Conservation (phyloP, 1,139 yeast genomes). For the Yamadazyma diospyri region DNA sequence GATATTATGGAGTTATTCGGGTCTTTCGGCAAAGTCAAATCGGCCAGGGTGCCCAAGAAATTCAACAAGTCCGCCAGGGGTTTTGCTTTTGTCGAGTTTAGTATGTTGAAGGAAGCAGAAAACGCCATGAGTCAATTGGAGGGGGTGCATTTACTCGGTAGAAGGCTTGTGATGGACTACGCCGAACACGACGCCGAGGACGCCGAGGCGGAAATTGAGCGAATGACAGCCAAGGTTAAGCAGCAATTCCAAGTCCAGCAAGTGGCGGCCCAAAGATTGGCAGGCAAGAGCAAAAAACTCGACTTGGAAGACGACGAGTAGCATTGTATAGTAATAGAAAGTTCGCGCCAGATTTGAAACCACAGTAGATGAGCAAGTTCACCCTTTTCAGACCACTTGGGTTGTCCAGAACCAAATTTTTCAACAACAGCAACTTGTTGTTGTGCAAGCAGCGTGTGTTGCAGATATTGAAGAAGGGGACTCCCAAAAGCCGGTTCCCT, state of each 20-base stretch:
- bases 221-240: slow-evolving; percentile 82
- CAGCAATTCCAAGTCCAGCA: slow-evolving; percentile 79
- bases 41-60: slow-evolving; percentile 95
- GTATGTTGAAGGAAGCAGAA: slow-evolving; percentile 87
- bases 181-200: slow-evolving; percentile 80
- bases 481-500: slow-evolving; percentile 8
- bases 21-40: slow-evolving; percentile 89
- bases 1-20: slow-evolving; percentile 89
- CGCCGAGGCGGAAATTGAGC: slow-evolving; percentile 86
- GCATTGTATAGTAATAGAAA: slow-evolving; percentile 4
- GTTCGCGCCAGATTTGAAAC: not conserved
- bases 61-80: slow-evolving; percentile 95
- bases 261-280: slow-evolving; percentile 64
- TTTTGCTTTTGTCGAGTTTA: slow-evolving; percentile 94
- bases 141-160: slow-evolving; percentile 95
- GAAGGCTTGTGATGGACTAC: slow-evolving; percentile 91
- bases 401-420: slow-evolving; percentile 8
- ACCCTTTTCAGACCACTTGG: slow-evolving; percentile 1
- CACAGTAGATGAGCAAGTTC: slow-evolving; percentile 4
- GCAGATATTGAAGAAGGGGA: not conserved
- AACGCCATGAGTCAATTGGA: slow-evolving; percentile 91
- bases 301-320: slow-evolving; percentile 47
- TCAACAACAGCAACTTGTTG: slow-evolving; percentile 12
- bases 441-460: slow-evolving; percentile 5
- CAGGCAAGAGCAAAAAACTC: slow-evolving; percentile 72